A percentile compares a stretch with the other conserved stretches of the same genome.
Evolutionary conservation across 139 green algal species (phyloP).

Genomic region (Chlamydomonas incerta): DNA sequence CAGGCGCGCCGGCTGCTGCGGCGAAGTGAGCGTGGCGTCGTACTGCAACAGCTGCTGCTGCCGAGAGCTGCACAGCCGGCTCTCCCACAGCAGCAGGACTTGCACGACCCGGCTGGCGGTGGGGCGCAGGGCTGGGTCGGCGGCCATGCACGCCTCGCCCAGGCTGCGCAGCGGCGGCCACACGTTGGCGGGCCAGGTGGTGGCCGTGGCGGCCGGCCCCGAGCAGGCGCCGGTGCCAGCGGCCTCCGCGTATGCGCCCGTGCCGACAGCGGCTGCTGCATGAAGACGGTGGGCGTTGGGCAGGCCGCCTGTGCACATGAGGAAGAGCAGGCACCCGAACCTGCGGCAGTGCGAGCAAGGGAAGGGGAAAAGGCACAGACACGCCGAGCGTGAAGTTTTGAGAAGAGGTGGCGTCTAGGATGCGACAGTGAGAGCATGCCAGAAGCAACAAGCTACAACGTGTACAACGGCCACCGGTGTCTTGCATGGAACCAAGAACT

Average conservation of each 20-base stretch:
- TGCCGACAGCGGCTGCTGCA: too few species aligned
- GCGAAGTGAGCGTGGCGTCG: too few species aligned
- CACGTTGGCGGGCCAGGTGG: not conserved
- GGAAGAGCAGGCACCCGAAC: slow-evolving; percentile 11
- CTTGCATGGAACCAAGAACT: not conserved
- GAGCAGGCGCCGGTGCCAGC: too few species aligned
- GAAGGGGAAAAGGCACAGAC: not conserved
- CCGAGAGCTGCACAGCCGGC: too few species aligned
- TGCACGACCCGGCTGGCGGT: not conserved
- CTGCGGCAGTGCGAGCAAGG: not conserved
- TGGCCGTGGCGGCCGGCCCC: not conserved
- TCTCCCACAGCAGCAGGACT: not conserved
- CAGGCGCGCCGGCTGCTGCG: too few species aligned
- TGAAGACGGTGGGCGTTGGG: not conserved
- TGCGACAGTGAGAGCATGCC: too few species aligned
- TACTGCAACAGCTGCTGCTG: too few species aligned
- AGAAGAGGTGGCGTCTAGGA: too few species aligned
- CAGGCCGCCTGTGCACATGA: not conserved
- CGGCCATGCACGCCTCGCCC: not conserved
- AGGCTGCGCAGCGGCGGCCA: slow-evolving; percentile 22
- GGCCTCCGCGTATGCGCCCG: too few species aligned
- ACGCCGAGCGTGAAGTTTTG: too few species aligned
- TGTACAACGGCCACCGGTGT: not conserved
- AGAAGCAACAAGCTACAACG: too few species aligned
- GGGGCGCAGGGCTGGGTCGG: not conserved